Base-by-base conservation (phyloP, 495 filamentous ascomycete species). In the Talaromyces stipitatus region DNA sequence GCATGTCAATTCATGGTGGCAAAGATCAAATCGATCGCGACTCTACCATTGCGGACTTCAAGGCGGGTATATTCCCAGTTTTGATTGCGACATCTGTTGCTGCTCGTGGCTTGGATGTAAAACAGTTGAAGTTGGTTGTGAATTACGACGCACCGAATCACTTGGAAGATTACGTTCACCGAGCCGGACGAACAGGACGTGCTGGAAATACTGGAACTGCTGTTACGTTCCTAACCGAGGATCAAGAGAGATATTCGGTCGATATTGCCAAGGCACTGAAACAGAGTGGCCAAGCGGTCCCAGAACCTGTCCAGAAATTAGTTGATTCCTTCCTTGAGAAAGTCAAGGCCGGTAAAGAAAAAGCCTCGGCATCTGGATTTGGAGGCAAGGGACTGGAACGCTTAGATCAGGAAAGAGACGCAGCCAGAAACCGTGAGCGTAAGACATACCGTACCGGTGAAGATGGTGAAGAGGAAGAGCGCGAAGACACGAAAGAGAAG, bases 81-180 rank as follows among this genome's bases (percentile, higher is more conserved):
- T 72, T 99, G 67, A 85, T 96, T 65, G 95, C 95, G 20, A 99
- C 95, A 0, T 97, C 92, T 3, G 91, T 99, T 58, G 95, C 95
- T 4, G 95, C 95, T 38, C 87, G 95, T 63, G 95, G 95, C 14
- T 72, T 99, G 24, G 95, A 99, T 67, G 92, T 99, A 36, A 96
- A 97, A 69, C 91, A 97, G 69, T 76, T 99, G 24, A 96, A 95
- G 69, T 76, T 97, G 16, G 95, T 99, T 20, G 85, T 99, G 65
- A 99, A 99, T 62, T 99, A 91, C 66, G 95, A 99, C 68, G 87
- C 88, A 3, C 95, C 95, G 3, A 96, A 95, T 66, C 95, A 99
- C 72, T 75, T 95, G 29, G 95, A 99, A 72, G 95, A 99, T 66
- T 99, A 99, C 64, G 92, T 99, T 9, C 95, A 99, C 68, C 88